phyloP scores from a whole-genome alignment of 768 basidiomycete species.

The Russula ochroleuca region DNA sequence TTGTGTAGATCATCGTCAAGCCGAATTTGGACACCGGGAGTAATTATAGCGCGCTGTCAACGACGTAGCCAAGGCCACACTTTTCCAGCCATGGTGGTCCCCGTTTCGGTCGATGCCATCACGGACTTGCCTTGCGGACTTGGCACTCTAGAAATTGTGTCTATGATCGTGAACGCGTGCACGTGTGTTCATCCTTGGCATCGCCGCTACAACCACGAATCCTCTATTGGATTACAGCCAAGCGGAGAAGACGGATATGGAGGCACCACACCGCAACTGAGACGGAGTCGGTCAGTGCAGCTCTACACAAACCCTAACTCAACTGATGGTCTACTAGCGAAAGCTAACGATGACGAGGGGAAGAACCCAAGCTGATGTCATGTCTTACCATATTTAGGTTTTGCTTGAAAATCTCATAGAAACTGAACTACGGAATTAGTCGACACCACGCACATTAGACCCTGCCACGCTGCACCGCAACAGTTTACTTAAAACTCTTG shows the following conservation, averaged over 20 bases:
- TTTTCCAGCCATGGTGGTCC: background rate
- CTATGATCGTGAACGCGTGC: background rate
- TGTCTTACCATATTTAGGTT: background rate
- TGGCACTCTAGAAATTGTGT: background rate
- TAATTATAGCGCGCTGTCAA: background rate
- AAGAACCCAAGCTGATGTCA: no score
- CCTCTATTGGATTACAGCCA: background rate
- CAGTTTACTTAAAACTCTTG: conserved; percentile 1
- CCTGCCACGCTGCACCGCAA: background rate
- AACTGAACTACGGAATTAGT: background rate
- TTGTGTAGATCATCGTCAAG: background rate
- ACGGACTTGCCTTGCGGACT: background rate
- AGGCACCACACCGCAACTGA: background rate
- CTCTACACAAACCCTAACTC: no score
- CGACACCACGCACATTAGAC: no score
- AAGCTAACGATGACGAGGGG: no score
- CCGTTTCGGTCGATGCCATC: background rate
- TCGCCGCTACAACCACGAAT: background rate
- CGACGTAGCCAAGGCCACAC: background rate
- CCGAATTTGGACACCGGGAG: background rate
- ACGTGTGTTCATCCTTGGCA: background rate
- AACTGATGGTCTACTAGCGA: no score
- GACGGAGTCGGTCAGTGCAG: background rate
- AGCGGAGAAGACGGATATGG: background rate
- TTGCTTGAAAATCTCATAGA: no score